phyloP scores from a whole-genome alignment of 495 filamentous ascomycete genomes.

The Penicillium soppii region DNA sequence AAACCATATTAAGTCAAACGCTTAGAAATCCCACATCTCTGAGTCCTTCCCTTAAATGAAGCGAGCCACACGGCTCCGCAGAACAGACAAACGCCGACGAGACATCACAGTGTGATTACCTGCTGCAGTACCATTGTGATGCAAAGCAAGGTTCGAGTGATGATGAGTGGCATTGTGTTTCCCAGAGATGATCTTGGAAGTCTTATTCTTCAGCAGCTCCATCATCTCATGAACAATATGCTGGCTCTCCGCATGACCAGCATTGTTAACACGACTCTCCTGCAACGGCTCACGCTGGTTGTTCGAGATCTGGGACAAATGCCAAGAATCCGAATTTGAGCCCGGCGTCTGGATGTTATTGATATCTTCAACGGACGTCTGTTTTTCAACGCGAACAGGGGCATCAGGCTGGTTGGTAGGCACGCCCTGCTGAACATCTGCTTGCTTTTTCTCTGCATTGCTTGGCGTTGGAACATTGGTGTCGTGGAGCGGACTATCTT shows the following conservation, averaged over 20 bases:
- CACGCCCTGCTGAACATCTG: background rate
- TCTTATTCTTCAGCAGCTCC: conserved; percentile 17
- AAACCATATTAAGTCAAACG: background rate
- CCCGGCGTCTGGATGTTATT: conserved; percentile 24
- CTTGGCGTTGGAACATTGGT: background rate
- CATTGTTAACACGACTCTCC: conserved; percentile 21
- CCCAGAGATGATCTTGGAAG: conserved; percentile 12
- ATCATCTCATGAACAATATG: conserved; percentile 20
- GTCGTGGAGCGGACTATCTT: background rate
- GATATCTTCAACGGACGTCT: conserved; percentile 3
- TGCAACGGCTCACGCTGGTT: conserved; percentile 19
- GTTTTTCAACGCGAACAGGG: conserved; percentile 12
- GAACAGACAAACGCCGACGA: conserved; percentile 21
- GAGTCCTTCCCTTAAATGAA: background rate
- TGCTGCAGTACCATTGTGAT: conserved; percentile 19
- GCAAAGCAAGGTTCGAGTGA: conserved; percentile 9
- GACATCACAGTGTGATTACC: conserved; percentile 17
- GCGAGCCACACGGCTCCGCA: conserved; percentile 20
- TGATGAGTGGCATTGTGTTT: conserved; percentile 17
- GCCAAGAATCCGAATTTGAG: conserved; percentile 24
- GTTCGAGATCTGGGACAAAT: conserved; percentile 9
- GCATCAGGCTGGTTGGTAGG: background rate
- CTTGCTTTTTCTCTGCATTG: conserved; percentile 7
- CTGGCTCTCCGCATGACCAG: conserved; percentile 24
- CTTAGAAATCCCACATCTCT: background rate